These are phyloP conservation scores for Fusarium sp. DNA, from an alignment of 2,329 filamentous ascomycete species.

Conservation along the genomic window DNA sequence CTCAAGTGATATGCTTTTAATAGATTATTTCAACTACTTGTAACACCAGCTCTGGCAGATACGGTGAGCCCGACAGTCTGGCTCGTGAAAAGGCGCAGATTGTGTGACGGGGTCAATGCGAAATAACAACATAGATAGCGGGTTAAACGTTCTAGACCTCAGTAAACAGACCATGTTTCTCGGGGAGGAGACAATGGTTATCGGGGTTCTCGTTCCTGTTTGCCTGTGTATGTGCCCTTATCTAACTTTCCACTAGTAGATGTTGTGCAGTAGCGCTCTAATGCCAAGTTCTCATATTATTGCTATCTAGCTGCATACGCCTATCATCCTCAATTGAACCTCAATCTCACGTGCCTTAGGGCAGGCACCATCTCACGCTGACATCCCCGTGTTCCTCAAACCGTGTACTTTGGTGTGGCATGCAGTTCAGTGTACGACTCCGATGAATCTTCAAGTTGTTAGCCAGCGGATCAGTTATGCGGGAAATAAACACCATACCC, in stretches of 20 bases:
- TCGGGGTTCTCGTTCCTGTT: neutral
- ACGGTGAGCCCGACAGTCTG: neutral
- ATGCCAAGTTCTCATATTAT: neutral
- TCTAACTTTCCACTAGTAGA: neutral
- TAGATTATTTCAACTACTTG: neutral
- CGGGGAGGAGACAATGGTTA: neutral
- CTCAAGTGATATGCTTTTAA: neutral
- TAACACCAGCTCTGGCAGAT: too few species aligned
- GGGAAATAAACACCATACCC: neutral
- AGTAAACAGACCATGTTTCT: too few species aligned
- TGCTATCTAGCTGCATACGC: neutral
- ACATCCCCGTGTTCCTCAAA: neutral
- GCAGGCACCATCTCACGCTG: neutral
- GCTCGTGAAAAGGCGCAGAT: neutral
- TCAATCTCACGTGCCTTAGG: neutral
- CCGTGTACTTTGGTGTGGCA: neutral
- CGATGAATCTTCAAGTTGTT: neutral
- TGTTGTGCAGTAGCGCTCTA: neutral
- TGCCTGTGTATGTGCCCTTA: neutral
- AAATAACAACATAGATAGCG: neutral
- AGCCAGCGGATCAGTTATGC: fast-evolving
- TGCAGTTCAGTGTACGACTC: neutral
- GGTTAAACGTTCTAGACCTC: neutral
- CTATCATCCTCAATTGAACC: neutral
- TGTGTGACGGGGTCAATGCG: too few species aligned